Evolutionary conservation across 768 basidiomycete genomes (phyloP).

Genomic region (Lentinula raphanica): DNA sequence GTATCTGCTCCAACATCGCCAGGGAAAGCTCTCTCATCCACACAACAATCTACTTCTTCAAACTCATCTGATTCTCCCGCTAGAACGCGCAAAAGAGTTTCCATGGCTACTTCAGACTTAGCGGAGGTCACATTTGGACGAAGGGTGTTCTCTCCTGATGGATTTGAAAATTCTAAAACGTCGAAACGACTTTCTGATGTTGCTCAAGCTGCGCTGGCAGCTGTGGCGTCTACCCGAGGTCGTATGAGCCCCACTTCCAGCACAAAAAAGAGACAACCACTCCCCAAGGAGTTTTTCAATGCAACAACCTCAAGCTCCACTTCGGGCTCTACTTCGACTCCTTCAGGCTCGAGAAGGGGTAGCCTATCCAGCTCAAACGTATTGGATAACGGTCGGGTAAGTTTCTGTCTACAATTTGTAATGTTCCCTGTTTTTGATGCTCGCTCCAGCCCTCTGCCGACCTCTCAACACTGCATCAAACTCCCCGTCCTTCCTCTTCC

Average conservation of each 20-base stretch:
- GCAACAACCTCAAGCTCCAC: background rate
- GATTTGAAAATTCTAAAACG: slow-evolving; percentile 17
- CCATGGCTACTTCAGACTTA: slow-evolving; percentile 23
- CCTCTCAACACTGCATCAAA: slow-evolving; percentile 34
- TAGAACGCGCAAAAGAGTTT: slow-evolving; percentile 34
- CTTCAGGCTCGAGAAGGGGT: background rate
- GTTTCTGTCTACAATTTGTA: slow-evolving; percentile 18
- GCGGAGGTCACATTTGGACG: slow-evolving; percentile 14
- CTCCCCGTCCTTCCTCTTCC: slow-evolving; percentile 3
- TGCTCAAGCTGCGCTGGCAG: slow-evolving; percentile 53
- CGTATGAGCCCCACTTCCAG: slow-evolving; percentile 34
- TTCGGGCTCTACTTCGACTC: background rate
- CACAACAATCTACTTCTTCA: background rate
- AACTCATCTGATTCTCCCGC: slow-evolving; percentile 15
- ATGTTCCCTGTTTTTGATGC: background rate
- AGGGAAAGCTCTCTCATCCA: slow-evolving; percentile 8
- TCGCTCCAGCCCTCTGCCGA: slow-evolving; percentile 27
- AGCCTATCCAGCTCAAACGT: background rate
- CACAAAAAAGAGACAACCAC: slow-evolving; percentile 31
- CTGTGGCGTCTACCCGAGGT: slow-evolving; percentile 51
- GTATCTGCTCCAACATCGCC: slow-evolving; percentile 8
- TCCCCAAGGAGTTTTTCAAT: slow-evolving; percentile 46
- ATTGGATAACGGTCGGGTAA: slow-evolving; percentile 20
- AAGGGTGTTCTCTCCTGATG: slow-evolving; percentile 7
- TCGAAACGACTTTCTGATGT: slow-evolving; percentile 25